Percentiles rank a stretch among this genome's conserved stretches.
phyloP scores from a whole-genome alignment of 768 basidiomycete species.

The Psilocybe tampanensis region DNA sequence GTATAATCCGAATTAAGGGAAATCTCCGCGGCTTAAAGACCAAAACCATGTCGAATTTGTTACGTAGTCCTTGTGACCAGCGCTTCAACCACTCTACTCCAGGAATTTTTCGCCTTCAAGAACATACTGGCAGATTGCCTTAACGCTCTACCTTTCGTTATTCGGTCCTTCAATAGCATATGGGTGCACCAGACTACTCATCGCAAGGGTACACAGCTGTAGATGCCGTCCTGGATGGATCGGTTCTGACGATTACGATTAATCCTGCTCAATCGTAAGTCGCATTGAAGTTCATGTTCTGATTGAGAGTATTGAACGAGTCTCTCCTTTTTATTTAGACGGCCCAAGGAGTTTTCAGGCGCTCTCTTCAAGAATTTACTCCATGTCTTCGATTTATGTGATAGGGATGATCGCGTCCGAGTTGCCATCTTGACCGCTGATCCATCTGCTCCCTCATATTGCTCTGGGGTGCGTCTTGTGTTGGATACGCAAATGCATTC shows the following conservation, averaged over 20 bases:
- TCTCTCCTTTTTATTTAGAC: conserved; percentile 24
- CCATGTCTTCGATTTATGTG: conserved; percentile 45
- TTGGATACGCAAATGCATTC: background rate
- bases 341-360: conserved; percentile 43
- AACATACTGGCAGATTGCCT: background rate
- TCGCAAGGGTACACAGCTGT: conserved; percentile 44
- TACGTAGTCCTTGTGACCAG: too few relatives aligned
- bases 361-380: conserved; percentile 40
- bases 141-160: background rate
- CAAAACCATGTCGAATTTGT: background rate
- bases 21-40: background rate
- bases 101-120: too few relatives aligned
- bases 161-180: conserved; percentile 7
- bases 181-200: conserved; percentile 36
- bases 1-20: background rate
- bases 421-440: conserved; percentile 56
- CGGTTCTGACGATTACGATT: conserved; percentile 44
- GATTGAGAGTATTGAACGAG: background rate
- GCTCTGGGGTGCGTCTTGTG: conserved; percentile 47
- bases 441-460: conserved; percentile 51
- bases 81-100: too few relatives aligned
- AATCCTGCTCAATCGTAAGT: conserved; percentile 52
- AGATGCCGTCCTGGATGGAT: conserved; percentile 41
- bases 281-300: background rate
- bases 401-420: conserved; percentile 55